Base-by-base conservation (phyloP, 208 protist species). In the Trypanosoma caninum region DNA sequence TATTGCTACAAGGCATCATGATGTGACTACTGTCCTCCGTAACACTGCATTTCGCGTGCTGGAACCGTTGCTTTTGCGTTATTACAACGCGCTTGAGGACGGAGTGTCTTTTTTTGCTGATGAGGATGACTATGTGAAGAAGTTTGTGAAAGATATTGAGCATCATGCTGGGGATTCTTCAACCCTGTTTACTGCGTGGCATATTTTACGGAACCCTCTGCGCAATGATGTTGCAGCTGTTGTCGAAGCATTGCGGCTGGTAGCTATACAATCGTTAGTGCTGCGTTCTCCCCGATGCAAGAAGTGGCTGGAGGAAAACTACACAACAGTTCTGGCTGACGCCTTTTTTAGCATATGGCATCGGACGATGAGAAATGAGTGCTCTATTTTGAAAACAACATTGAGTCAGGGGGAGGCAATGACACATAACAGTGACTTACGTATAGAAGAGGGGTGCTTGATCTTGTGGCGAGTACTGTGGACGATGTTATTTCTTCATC, bases 31-130 rank as follows among this genome's bases (percentile, higher is more conserved):
- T 23, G 30, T 71, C 6, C 69, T 95, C 25, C 78, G 84, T 40
- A 95, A 82, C 23, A 59, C 76, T 22, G 85, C 89, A 1, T 84
- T 80, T 37, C 89, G 89, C 16, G 77, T 95, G 25, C 53, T 93
- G 30, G 85, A 95, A 62, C 76, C 84, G 33, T 75, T 76, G 2
- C 72, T 95, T 59, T 69, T 70, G 45, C 51, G 48, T 5, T 78
- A 83, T 28, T 89, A 90, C 69, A 65, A 79, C 11, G 60, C 59
- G 10, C 28, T 72, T 44, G 41, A 60, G 18, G 42, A 59, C 23
- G 44, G 42, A 13, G 46, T 46, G 31, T 48, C 14, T 16, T 59
- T 20, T 11, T 16, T 62, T 45, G 35, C 11, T 58, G 34, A 67
- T 46, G 56, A 27, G 16, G 7, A 35, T 33, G 31, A 56, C 9